Base-by-base conservation (phyloP, 1,284 basidiomycete genomes). In the Leccinum pachyderme region DNA sequence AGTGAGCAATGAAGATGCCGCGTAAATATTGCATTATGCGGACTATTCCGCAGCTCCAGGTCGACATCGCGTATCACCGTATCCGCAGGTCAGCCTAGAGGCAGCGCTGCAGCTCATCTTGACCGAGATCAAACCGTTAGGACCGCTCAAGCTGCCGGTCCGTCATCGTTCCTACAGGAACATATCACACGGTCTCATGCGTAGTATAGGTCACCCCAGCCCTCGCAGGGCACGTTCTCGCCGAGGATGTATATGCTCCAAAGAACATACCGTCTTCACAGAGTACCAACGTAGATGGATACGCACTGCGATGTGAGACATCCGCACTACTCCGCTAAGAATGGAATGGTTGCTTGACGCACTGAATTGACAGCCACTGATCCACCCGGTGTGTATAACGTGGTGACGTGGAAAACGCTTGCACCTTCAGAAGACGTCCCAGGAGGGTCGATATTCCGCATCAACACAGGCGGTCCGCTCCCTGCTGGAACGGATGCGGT, bases 271-370 rank as follows among this genome's bases (percentile, higher is more conserved):
- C 90, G 2, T 65, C 70, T 11, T 79, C 79, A 0, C 72, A 76
- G 4, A 92, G 90, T 0, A 93, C 91, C 6, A 95, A 86, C 59
- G 91, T 93, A 9, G 93, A 95, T 66, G 93, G 93, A 1, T 95
- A 95, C 66, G 93, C 93, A 2, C 70, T 94, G 2, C 75, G 80
- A 61, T 84, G 88, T 89, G 65, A 57, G 81, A 57, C 24, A 39
- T 7, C 0, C 43, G 27, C 18, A 3, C 35, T 28, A 51, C 24
- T 11, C 44, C 12, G 7, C 11, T 47, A 28, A 1, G 22, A 45
- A 43, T 12, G 39, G 18, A 45, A 43, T 12, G 39, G 1, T 45
- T 18, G 22, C 6, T 27, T 67, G 29, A 68, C 51, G 4, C 31
- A 28, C 28, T 24, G 4, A 7, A 11, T 39, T 37, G 9, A 44